These are phyloP conservation scores for Myxozyma melibiosi DNA, from an alignment of 805 yeast species.

Conservation along the genomic window DNA sequence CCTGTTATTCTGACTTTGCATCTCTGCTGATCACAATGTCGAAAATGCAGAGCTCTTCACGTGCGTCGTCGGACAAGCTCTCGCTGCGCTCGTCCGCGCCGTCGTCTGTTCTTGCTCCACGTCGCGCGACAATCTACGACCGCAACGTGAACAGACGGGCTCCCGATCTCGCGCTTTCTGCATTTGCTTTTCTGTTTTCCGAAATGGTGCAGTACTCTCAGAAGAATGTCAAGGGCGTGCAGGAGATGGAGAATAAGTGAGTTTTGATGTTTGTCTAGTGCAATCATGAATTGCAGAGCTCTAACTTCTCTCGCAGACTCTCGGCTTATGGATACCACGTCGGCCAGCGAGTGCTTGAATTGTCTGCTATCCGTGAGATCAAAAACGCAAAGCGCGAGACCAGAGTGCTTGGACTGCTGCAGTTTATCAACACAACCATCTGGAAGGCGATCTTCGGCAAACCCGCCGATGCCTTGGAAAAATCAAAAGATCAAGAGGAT, in stretches of 20 bases:
- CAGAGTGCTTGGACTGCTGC: conserved; percentile 65
- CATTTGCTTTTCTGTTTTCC: conserved; percentile 68
- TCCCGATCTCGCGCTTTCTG: conserved; percentile 66
- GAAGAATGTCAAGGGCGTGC: conserved; percentile 62
- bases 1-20: no score
- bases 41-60: not conserved
- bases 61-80: conserved; percentile 9
- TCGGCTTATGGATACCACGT: conserved; percentile 77
- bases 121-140: conserved; percentile 57
- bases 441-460: conserved; percentile 77
- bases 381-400: conserved; percentile 66
- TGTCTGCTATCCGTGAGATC: conserved; percentile 69
- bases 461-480: conserved; percentile 73
- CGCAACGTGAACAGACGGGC: conserved; percentile 65
- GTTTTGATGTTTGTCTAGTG: not conserved
- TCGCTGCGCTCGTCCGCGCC: not conserved
- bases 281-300: no score
- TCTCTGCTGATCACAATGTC: not conserved
- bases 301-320: conserved; percentile 44
- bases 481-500: conserved; percentile 65
- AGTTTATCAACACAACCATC: conserved; percentile 68
- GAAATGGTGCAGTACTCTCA: conserved; percentile 71
- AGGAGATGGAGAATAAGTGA: conserved; percentile 56
- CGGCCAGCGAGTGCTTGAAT: conserved; percentile 71
- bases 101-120: not conserved